Evolutionary conservation across 2,329 filamentous ascomycete genomes (phyloP).

Genomic region (Trichoderma harzianum): DNA sequence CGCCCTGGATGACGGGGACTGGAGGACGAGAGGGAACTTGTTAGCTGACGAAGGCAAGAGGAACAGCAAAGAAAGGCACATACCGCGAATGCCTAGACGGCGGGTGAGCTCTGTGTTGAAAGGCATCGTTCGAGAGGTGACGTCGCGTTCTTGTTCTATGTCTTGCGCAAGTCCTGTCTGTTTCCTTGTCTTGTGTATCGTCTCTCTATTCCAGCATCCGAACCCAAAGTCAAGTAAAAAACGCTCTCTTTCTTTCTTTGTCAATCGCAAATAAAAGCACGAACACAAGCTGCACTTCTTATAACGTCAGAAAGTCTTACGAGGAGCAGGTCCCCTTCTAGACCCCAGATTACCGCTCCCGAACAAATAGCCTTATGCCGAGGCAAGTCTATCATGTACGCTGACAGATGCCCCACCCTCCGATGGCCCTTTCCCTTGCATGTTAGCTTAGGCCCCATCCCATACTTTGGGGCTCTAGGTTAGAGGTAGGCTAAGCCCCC

Average conservation of each 20-base stretch:
- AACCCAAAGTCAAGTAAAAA: neutral
- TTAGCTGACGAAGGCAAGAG: neutral
- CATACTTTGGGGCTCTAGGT: neutral
- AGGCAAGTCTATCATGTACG: neutral
- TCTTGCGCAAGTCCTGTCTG: neutral
- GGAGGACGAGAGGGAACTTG: neutral
- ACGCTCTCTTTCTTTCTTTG: neutral
- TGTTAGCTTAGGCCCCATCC: neutral
- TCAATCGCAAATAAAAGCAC: neutral
- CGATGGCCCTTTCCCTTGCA: neutral
- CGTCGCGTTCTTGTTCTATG: neutral
- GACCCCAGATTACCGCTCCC: neutral
- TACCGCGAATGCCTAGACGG: constrained; percentile 54
- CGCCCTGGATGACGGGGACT: constrained; percentile 82
- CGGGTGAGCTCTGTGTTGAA: constrained; percentile 57
- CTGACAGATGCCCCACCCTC: neutral
- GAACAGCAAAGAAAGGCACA: neutral
- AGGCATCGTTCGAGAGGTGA: constrained; percentile 44
- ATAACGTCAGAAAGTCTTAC: neutral
- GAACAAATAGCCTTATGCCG: neutral
- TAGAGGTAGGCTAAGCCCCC: neutral
- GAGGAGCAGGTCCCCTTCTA: neutral
- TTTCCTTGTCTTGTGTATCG: neutral
- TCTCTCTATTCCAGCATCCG: neutral
- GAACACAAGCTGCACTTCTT: neutral